Evolutionary conservation across 2,329 filamentous ascomycete species (phyloP), one percentile per base, ranked within the genome.

Genomic region (Beauveria scarabaeidicola): DNA sequence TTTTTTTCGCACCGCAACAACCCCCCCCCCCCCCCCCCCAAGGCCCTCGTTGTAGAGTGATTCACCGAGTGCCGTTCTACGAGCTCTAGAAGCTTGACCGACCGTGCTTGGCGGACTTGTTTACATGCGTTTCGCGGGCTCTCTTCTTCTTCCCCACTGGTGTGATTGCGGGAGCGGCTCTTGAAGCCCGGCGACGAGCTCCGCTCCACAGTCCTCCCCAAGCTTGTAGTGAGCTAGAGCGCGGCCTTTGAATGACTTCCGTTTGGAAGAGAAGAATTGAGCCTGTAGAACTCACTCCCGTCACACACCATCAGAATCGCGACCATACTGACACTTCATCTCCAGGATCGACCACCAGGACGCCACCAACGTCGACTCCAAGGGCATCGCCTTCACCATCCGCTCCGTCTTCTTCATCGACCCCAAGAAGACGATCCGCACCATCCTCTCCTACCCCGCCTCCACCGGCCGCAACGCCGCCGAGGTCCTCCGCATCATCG

Each of bases 341-440:
- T 25, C 3, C 67, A 86, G 82, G 82, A 79, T 92, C 69, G 88
- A 91, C 77, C 82, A 89, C 77, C 87, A 91, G 74, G 89, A 91
- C 74, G 83, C 86, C 68, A 89, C 86, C 78, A 91, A 91, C 76
- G 86, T 91, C 61, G 88, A 91, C 73, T 75, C 81, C 69, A 90
- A 90, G 82, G 88, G 88, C 67, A 89, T 93, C 67, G 91, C 91
- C 60, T 93, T 96, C 78, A 96, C 92, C 68, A 96, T 97, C 77
- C 90, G 92, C 69, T 91, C 89, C 67, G 92, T 96, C 72, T 96
- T 95, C 82, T 81, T 96, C 77, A 94, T 96, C 74, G 91, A 96
- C 79, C 91, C 91, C 64, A 85, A 84, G 75, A 96, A 96, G 86
- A 93, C 88, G 75, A 94, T 96, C 77, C 88, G 92, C 68, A 85